A percentile compares a stretch with the other conserved stretches of the same genome.
phyloP scores from a whole-genome alignment of 108 stramenopile genomes.

The Stephanodiscus minutulus region DNA sequence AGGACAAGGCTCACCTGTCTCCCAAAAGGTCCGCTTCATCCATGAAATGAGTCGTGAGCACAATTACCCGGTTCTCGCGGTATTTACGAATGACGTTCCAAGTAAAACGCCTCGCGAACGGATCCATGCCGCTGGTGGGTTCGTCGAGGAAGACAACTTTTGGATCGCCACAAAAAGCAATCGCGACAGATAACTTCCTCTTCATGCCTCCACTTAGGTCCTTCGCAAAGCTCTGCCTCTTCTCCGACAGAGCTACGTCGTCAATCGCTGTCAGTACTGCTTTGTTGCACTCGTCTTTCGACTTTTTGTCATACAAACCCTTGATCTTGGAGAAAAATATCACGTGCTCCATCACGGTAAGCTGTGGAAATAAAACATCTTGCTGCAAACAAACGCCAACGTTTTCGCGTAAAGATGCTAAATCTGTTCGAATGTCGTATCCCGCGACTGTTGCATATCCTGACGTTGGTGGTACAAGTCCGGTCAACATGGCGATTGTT shows the following conservation, averaged over 20 bases:
- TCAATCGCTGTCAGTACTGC: conserved; percentile 62
- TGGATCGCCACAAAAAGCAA: conserved; percentile 86
- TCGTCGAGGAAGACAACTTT: conserved; percentile 74
- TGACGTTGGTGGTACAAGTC: conserved; percentile 85
- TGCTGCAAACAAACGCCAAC: conserved; percentile 95
- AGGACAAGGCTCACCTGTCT: too few relatives aligned
- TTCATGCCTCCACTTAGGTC: conserved; percentile 91
- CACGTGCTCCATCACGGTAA: conserved; percentile 92
- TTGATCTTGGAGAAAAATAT: conserved; percentile 83
- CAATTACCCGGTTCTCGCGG: conserved; percentile 80
- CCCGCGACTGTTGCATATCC: conserved; percentile 86
- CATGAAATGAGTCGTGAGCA: conserved; percentile 98
- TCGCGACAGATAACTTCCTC: conserved; percentile 84
- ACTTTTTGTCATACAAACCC: conserved; percentile 62
- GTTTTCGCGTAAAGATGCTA: conserved; percentile 65
- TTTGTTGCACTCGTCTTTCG: conserved; percentile 58
- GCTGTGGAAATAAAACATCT: conserved; percentile 85
- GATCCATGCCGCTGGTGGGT: conserved; percentile 90
- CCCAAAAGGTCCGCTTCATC: conserved; percentile 93
- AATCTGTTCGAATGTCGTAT: conserved; percentile 69
- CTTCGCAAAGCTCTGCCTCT: conserved; percentile 72
- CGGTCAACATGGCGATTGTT: conserved; percentile 92
- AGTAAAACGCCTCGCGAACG: conserved; percentile 83
- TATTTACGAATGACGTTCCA: conserved; percentile 86
- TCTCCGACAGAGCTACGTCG: conserved; percentile 80